Base-by-base conservation (phyloP, 1,139 yeast genomes). In the Suhomyces chickasaworum region DNA sequence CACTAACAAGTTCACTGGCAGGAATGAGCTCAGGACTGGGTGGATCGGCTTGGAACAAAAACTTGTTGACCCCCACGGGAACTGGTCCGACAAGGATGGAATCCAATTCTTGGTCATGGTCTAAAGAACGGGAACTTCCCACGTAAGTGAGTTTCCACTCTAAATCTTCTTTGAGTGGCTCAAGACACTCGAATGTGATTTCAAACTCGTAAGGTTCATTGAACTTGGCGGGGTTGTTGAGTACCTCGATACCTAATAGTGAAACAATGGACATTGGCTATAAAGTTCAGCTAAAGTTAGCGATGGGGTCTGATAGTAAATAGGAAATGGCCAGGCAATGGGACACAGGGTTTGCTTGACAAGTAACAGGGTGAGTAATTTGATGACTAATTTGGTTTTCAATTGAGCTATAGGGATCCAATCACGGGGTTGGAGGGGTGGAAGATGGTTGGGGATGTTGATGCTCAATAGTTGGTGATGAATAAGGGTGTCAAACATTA, bases 101-200 rank as follows among this genome's bases (percentile, higher is more conserved):
- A 62, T 93, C 99, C 47, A 93, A 73, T 63, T 91, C 98, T 68
- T 95, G 99, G 66, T 93, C 99, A 58, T 93, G 97, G 56, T 93
- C 97, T 49, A 89, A 65, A 30, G 97, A 89, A 45, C 95, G 79
- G 1, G 97, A 90, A 7, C 96, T 88, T 1, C 99, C 99, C 42
- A 93, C 99, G 58, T 93, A 93, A 3, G 97, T 93, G 53, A 93
- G 73, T 65, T 93, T 93, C 99, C 99, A 93, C 65, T 95, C 99
- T 51, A 93, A 75, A 64, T 93, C 98, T 61, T 91, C 95, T 61
- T 87, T 88, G 54, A 93, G 73, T 1, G 96, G 91, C 65, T 93
- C 99, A 43, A 93, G 74, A 64, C 99, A 93, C 66, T 93, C 99
- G 63, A 93, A 93, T 0, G 99, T 93, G 66, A 93, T 93, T 66